Conservation (phyloP, 148 eudicot species). For the Silene latifolia region DNA sequence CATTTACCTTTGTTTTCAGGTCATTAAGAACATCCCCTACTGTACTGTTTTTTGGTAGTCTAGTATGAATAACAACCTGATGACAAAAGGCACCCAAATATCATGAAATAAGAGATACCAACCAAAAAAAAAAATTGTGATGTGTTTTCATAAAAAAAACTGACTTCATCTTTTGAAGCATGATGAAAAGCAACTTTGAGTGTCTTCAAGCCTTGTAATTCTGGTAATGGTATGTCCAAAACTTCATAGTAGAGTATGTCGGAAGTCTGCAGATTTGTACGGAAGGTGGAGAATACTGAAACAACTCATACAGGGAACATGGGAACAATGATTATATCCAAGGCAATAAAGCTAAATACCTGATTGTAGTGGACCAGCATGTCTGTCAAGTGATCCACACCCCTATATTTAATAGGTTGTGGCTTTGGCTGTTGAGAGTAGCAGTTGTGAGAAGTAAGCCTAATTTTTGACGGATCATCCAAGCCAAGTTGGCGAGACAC, state of each 20-base stretch:
- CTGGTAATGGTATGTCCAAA: constrained; percentile 80
- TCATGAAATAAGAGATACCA: background rate
- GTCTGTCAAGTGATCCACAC: constrained; percentile 75
- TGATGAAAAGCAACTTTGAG: constrained; percentile 80
- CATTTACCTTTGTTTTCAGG: constrained; percentile 60
- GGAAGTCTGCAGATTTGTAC: constrained; percentile 42
- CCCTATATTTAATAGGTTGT: constrained; percentile 89
- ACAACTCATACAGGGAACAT: background rate
- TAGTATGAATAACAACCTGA: constrained; percentile 57
- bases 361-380: constrained; percentile 94
- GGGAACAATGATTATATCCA: background rate
- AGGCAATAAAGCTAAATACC: constrained; percentile 32
- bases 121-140: background rate
- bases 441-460: constrained; percentile 94
- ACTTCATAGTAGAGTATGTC: constrained; percentile 87
- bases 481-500: constrained; percentile 73
- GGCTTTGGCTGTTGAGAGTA: constrained; percentile 98
- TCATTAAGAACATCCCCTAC: constrained; percentile 81
- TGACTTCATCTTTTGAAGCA: constrained; percentile 72
- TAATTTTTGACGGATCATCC: constrained; percentile 87
- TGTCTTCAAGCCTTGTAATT: constrained; percentile 77
- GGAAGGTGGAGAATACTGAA: background rate
- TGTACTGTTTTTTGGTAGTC: constrained; percentile 83
- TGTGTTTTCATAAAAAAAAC: constrained; percentile 12
- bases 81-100: constrained; percentile 12